These are phyloP conservation scores for Pseudohyphozyma bogoriensis DNA, from an alignment of 768 basidiomycete genomes.

Conservation along the genomic window DNA sequence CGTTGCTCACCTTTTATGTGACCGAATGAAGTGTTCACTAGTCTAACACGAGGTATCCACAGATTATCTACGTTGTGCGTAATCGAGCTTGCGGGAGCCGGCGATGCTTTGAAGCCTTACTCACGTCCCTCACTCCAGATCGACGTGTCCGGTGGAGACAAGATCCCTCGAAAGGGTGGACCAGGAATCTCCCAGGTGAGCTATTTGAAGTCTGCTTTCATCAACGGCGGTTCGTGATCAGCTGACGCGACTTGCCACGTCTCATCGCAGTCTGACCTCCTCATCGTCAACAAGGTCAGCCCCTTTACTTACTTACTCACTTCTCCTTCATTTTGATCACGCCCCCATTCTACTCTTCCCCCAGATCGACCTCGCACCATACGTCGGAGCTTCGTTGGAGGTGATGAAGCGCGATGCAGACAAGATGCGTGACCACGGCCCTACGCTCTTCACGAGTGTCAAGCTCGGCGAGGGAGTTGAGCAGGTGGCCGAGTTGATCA, in stretches of 20 bases:
- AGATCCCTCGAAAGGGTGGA: constrained; percentile 95
- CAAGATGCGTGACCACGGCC: constrained; percentile 86
- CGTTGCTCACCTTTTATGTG: constrained; percentile 41
- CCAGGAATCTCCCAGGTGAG: constrained; percentile 70
- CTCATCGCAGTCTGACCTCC: constrained; percentile 63
- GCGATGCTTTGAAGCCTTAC: too few relatives aligned
- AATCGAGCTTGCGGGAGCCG: too few relatives aligned
- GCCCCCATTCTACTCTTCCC: background rate
- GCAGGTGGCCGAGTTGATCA: constrained; percentile 66
- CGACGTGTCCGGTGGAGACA: constrained; percentile 71
- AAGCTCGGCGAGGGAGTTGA: constrained; percentile 67
- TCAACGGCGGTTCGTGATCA: background rate
- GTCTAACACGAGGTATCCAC: background rate
- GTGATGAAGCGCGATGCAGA: constrained; percentile 92
- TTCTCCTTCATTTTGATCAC: background rate
- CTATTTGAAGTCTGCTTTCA: background rate
- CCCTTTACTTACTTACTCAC: background rate
- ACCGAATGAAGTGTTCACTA: background rate
- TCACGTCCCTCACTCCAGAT: constrained; percentile 35
- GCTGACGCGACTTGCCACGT: background rate
- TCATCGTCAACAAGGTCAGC: constrained; percentile 84
- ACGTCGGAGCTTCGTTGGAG: constrained; percentile 83
- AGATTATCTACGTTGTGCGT: constrained; percentile 34
- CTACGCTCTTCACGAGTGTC: constrained; percentile 82
- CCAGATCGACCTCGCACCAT: constrained; percentile 83